A percentile compares a stretch with the other conserved stretches of the same genome.
Conservation (phyloP, 306 rosid species). For the Sicyos edulis region DNA sequence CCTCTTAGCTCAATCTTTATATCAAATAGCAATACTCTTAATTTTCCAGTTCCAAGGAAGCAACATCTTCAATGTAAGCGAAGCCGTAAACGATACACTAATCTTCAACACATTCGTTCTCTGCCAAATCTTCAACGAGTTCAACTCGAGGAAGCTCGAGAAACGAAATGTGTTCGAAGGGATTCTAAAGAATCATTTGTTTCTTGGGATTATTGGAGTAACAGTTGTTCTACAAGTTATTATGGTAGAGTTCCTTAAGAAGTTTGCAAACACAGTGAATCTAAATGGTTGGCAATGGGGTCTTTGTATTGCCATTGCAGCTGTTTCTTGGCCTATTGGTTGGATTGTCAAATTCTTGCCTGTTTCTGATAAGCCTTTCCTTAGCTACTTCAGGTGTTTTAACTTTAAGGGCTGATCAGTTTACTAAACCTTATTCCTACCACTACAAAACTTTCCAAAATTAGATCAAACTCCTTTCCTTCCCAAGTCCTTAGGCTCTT, state of each 20-base stretch:
- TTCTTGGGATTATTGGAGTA: constrained; percentile 65
- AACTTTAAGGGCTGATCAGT: neutral
- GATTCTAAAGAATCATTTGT: constrained; percentile 46
- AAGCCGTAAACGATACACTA: constrained; percentile 56
- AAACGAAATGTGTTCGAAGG: constrained; percentile 67
- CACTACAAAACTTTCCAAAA: neutral
- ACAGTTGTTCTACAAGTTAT: constrained; percentile 68
- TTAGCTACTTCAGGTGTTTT: constrained; percentile 28
- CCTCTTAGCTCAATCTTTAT: constrained; percentile 63
- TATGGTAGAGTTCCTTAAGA: constrained; percentile 78
- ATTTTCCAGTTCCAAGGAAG: constrained; percentile 62
- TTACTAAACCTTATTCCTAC: neutral
- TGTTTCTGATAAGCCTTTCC: constrained; percentile 42
- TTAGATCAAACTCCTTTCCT: constrained; percentile 1
- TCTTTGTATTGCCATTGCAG: constrained; percentile 46
- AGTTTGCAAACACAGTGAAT: constrained; percentile 68
- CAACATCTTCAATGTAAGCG: constrained; percentile 44
- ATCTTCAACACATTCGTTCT: constrained; percentile 78
- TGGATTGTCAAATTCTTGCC: constrained; percentile 61
- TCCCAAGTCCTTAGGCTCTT: neutral
- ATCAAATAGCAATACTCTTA: constrained; percentile 60
- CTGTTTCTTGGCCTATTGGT: constrained; percentile 76
- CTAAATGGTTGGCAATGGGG: constrained; percentile 62
- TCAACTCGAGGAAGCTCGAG: constrained; percentile 80
- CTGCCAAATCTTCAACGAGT: constrained; percentile 86